These are phyloP conservation scores for Mortierella sp. DNA, from an alignment of 371 early-diverging fungal genomes.

Conservation along the genomic window DNA sequence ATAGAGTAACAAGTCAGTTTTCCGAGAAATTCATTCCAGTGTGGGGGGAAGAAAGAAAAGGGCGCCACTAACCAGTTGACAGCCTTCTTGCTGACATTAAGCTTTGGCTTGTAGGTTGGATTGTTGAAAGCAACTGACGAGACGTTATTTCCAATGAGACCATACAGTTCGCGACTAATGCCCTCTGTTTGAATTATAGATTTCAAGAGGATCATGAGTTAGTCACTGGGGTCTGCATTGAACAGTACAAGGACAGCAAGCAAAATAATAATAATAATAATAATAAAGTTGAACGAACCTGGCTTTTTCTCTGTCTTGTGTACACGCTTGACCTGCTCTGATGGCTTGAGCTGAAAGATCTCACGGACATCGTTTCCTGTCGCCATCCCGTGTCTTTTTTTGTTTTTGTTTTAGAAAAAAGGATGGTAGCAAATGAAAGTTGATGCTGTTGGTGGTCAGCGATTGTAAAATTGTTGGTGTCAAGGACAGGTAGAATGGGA, in stretches of 20 bases:
- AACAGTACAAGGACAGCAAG: background rate
- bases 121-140: conserved; percentile 75
- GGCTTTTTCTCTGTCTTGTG: conserved; percentile 65
- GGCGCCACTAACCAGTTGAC: conserved; percentile 63
- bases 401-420: too few species aligned
- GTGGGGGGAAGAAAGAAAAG: background rate
- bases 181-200: conserved; percentile 62
- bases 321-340: conserved; percentile 59
- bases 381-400: conserved; percentile 29
- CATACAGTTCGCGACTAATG: conserved; percentile 74
- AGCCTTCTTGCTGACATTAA: conserved; percentile 74
- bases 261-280: background rate
- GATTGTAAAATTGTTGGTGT: too few species aligned
- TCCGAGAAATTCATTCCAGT: background rate
- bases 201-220: background rate
- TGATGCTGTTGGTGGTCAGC: too few species aligned
- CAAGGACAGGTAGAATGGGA: too few species aligned
- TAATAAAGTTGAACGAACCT: conserved; percentile 43
- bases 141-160: conserved; percentile 75
- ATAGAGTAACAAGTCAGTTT: background rate
- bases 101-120: conserved; percentile 79
- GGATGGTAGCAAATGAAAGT: background rate
- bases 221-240: background rate
- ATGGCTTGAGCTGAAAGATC: conserved; percentile 69
- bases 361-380: conserved; percentile 77